These are phyloP conservation scores for Termitomyces eurrhizus DNA, from an alignment of 768 basidiomycete species.

Conservation along the genomic window DNA sequence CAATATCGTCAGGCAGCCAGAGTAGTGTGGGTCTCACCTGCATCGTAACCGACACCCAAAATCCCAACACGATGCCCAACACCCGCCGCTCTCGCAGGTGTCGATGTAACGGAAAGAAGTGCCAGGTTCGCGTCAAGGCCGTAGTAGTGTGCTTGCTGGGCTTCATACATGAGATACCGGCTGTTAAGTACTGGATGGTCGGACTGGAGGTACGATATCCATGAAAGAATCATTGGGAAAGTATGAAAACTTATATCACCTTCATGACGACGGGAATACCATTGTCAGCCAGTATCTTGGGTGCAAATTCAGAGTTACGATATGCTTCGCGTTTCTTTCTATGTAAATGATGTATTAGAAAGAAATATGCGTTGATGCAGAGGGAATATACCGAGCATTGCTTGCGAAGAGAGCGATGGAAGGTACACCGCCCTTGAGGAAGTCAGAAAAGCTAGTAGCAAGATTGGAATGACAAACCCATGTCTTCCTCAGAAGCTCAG, in stretches of 20 bases:
- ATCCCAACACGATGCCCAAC: constrained; percentile 66
- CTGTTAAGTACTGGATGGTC: constrained; percentile 59
- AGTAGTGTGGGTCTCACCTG: constrained; percentile 8
- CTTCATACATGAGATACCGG: constrained; percentile 67
- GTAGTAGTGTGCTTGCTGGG: constrained; percentile 65
- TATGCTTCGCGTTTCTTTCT: constrained; percentile 53
- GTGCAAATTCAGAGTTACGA: constrained; percentile 69
- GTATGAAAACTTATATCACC: constrained; percentile 25
- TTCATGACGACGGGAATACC: constrained; percentile 74
- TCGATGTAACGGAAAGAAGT: constrained; percentile 58
- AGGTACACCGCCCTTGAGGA: constrained; percentile 44
- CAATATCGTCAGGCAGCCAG: not conserved
- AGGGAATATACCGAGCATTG: constrained; percentile 38
- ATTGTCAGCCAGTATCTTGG: constrained; percentile 62
- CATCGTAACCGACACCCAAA: constrained; percentile 43
- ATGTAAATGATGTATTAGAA: not conserved
- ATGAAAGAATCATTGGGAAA: not conserved
- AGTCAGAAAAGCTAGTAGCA: not conserved
- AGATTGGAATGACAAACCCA: constrained; percentile 38
- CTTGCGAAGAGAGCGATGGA: constrained; percentile 72
- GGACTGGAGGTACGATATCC: constrained; percentile 27
- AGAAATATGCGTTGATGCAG: not conserved
- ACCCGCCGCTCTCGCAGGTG: constrained; percentile 61
- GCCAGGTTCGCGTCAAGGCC: constrained; percentile 57
- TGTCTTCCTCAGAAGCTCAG: constrained; percentile 64